Base-by-base conservation (phyloP, 495 filamentous ascomycete species). In the Cercophora sp. region DNA sequence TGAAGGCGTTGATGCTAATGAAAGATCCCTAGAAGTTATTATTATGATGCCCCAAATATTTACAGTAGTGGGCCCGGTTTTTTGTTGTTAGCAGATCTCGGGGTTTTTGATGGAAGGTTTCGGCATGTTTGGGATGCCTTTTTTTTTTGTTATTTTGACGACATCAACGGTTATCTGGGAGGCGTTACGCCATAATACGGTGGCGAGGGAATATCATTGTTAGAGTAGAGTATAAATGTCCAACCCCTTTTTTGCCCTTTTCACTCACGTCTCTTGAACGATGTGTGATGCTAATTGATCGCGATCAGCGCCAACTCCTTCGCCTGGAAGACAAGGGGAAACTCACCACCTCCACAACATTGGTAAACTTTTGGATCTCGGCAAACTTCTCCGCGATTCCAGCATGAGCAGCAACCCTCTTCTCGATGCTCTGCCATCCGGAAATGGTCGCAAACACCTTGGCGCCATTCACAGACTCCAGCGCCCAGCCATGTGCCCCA, bases 361-460 rank as follows among this genome's bases (percentile, higher is more conserved):
- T 41, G 2, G 31, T 35, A 44, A 55, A 59, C 34, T 37, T 47
- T n/a, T 45, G 46, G 20, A 59, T 19, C 29, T 51, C 56, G 5
- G 18, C 47, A 31, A 59, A 59, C 24, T 19, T 42, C 8, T 42
- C 51, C n/a, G 40, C 23, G n/a, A 51, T 15, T 9, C 18, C n/a
- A 6, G 32, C 56, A 22, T 51, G 46, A 24, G 51, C 56, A 19
- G 40, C 52, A 24, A 41, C 1, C 22, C 47, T 34, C 46, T 37
- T 41, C 39, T 59, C 56, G 11, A 53, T 5, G 35, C 51, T 55
- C 46, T 48, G 47, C 56, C 56, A 59, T 9, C 56, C 56, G 18
- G 39, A 36, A 2, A 25, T 41, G 5, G 52, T 25, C 8, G 29
- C 47, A 48, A 59, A 59, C 35, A 59, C 51, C 47, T 54, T 55